Evolutionary conservation across 495 filamentous ascomycete genomes (phyloP).

Genomic region (Bacidia gigantensis): DNA sequence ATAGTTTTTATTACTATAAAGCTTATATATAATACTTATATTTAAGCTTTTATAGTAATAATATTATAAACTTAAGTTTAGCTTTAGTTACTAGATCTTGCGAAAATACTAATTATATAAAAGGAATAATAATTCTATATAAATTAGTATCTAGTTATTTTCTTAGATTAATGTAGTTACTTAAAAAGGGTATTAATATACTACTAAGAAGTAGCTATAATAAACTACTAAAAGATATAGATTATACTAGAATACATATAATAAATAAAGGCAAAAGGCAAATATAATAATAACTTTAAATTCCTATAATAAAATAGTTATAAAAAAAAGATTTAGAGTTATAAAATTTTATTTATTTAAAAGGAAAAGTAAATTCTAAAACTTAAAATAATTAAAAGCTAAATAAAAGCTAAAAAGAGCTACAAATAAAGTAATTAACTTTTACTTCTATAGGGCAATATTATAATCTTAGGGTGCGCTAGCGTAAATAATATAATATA

Average conservation of each 20-base stretch:
- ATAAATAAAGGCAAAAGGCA: background rate
- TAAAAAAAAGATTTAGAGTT: background rate
- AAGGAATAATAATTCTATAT: background rate
- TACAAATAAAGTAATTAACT: background rate
- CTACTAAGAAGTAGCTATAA: background rate
- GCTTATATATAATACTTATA: background rate
- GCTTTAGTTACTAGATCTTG: background rate
- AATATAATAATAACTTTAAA: slow-evolving; percentile 2
- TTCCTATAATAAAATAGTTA: background rate
- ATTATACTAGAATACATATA: slow-evolving; percentile 7
- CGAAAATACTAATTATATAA: background rate
- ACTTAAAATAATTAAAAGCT: slow-evolving; percentile 4
- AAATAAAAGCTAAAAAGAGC: background rate
- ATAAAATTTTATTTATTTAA: background rate
- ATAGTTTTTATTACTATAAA: background rate
- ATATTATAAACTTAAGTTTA: no score
- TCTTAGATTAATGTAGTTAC: background rate
- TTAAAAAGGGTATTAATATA: background rate
- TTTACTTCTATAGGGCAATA: background rate
- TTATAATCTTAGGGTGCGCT: no score
- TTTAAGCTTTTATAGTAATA: background rate
- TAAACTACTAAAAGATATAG: background rate
- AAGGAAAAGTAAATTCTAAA: no score
- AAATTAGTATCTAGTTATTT: no score
- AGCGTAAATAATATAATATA: background rate